phyloP scores from a whole-genome alignment of 2,329 filamentous ascomycete species.

The Fusarium sp. region DNA sequence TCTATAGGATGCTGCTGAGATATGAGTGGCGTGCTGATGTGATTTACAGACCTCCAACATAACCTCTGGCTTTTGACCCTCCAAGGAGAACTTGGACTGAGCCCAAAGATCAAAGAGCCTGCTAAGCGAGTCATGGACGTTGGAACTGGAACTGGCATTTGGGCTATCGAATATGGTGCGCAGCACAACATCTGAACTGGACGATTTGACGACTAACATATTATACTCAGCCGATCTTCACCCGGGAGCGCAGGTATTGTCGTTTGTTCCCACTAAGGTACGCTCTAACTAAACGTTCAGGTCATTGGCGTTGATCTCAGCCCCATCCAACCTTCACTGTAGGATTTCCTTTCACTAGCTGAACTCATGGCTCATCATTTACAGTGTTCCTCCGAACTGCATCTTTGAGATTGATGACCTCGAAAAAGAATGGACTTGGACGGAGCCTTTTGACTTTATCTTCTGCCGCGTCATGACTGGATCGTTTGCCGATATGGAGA shows the following conservation, averaged over 20 bases:
- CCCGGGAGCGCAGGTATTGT: slow-evolving; percentile 1
- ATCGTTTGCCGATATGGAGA: slow-evolving; percentile 12
- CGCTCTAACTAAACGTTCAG: background rate
- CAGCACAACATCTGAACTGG: rapidly evolving
- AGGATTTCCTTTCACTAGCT: rapidly evolving
- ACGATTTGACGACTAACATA: background rate
- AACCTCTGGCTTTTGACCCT: slow-evolving; percentile 17
- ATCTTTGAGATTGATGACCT: slow-evolving; percentile 15
- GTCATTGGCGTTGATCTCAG: slow-evolving; percentile 12
- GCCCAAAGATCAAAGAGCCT: background rate
- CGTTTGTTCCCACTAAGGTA: rapidly evolving
- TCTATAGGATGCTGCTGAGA: too few species aligned
- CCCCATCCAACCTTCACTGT: slow-evolving; percentile 12
- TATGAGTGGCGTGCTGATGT: too few species aligned
- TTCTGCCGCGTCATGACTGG: slow-evolving; percentile 21
- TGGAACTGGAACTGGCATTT: slow-evolving; percentile 13
- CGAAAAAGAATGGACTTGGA: slow-evolving; percentile 18
- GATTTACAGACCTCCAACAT: slow-evolving; percentile 4
- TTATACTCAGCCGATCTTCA: background rate
- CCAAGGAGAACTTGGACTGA: slow-evolving; percentile 5
- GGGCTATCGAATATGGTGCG: slow-evolving; percentile 19
- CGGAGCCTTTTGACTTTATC: slow-evolving; percentile 2
- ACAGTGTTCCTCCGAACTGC: slow-evolving; percentile 4
- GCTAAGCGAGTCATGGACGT: slow-evolving; percentile 12
- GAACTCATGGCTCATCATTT: rapidly evolving